A percentile compares a stretch with the other conserved stretches of the same genome.
phyloP scores from a whole-genome alignment of 441 rosid species.

The Biscutella auriculata region DNA sequence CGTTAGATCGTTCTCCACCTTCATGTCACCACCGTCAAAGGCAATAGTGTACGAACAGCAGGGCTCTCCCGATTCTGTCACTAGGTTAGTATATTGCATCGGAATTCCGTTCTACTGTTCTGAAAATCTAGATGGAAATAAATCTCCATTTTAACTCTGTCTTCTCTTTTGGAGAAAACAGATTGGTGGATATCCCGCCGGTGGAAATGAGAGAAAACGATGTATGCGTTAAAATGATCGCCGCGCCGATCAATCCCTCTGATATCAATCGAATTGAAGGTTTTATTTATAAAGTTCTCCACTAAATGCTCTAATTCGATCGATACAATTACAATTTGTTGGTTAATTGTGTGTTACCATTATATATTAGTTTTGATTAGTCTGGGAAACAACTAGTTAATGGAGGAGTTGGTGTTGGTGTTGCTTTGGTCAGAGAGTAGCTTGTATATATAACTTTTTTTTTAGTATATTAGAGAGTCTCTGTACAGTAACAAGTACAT shows the following conservation, averaged over 20 bases:
- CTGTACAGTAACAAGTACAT: background rate
- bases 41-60: conserved; percentile 76
- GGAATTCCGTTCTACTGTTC: background rate
- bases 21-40: conserved; percentile 72
- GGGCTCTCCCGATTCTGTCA: conserved; percentile 70
- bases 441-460: too few species aligned
- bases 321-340: too few species aligned
- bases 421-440: background rate
- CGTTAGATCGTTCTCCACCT: conserved; percentile 42
- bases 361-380: background rate
- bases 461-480: too few species aligned
- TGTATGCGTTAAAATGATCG: conserved; percentile 81
- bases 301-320: too few species aligned
- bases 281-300: background rate
- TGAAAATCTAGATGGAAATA: too few species aligned
- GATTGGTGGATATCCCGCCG: conserved; percentile 54
- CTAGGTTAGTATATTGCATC: conserved; percentile 30
- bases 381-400: background rate
- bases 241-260: conserved; percentile 88
- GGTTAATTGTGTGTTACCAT: background rate
- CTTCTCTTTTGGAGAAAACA: conserved; percentile 5
- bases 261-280: conserved; percentile 93
- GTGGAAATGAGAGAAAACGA: conserved; percentile 68
- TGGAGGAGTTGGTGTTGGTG: background rate
- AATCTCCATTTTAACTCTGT: background rate